Evolutionary conservation across 2,329 filamentous ascomycete species (phyloP).

Genomic region (Graphilbum fragrans): DNA sequence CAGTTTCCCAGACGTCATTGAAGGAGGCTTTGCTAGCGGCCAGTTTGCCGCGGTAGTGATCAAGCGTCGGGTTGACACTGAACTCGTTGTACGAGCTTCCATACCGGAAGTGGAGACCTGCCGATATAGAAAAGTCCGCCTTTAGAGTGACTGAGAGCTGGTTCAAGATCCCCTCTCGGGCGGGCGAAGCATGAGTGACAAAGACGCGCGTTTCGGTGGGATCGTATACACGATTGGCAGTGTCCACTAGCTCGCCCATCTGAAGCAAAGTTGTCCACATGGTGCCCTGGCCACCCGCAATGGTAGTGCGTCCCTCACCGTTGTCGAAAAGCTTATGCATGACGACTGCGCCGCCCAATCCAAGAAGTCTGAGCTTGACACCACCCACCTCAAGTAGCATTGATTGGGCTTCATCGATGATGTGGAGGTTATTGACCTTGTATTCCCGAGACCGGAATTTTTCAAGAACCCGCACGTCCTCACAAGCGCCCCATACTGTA

Average conservation of each 20-base stretch:
- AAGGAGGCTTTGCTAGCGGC: conserved; percentile 97
- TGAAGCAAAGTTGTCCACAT: conserved; percentile 99
- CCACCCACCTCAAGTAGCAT: conserved; percentile 90
- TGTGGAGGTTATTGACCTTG: conserved; percentile 93
- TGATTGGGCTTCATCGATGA: conserved; percentile 96
- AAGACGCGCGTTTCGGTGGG: conserved; percentile 95
- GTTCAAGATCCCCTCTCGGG: conserved; percentile 90
- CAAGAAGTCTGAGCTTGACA: conserved; percentile 87
- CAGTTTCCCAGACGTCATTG: conserved; percentile 98
- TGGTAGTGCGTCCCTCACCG: conserved; percentile 92
- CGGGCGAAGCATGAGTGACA: conserved; percentile 91
- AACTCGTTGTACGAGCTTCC: conserved; percentile 99
- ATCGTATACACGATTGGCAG: conserved; percentile 95
- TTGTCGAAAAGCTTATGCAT: conserved; percentile 99
- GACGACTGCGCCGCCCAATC: conserved; percentile 88
- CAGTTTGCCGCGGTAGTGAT: conserved; percentile 97
- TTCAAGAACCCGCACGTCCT: conserved; percentile 93
- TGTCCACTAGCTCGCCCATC: conserved; percentile 97
- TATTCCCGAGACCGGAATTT: conserved; percentile 97
- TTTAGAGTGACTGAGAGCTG: conserved; percentile 96
- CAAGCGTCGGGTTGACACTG: conserved; percentile 93
- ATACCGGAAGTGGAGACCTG: conserved; percentile 94
- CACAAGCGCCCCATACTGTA: conserved; percentile 97
- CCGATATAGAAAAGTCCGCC: conserved; percentile 95
- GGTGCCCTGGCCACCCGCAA: conserved; percentile 93